phyloP scores from a whole-genome alignment of 148 eudicot genomes.

The Dysphania ambrosioides region DNA sequence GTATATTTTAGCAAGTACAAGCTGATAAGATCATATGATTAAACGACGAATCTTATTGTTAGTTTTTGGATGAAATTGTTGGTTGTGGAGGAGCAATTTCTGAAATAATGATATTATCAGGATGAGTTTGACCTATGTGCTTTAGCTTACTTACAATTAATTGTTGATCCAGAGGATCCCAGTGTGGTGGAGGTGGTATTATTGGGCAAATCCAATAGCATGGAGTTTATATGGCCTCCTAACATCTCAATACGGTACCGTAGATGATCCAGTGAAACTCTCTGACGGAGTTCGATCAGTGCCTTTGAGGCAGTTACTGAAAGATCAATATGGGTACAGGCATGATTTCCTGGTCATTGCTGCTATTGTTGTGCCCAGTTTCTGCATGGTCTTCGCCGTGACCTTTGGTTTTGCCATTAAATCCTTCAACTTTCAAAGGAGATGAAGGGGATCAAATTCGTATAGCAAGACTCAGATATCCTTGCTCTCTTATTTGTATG shows the following conservation, averaged over 20 bases:
- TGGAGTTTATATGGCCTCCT: slow-evolving; percentile 88
- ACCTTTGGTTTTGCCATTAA: slow-evolving; percentile 69
- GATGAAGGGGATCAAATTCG: slow-evolving; percentile 33
- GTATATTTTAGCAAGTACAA: neutral
- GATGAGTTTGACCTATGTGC: neutral
- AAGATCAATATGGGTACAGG: slow-evolving; percentile 66
- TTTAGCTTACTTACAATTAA: neutral
- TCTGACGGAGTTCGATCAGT: slow-evolving; percentile 47
- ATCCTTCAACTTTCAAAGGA: slow-evolving; percentile 73
- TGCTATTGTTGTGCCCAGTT: slow-evolving; percentile 54
- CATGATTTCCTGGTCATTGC: slow-evolving; percentile 56
- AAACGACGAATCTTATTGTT: neutral
- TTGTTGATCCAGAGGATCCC: slow-evolving; percentile 60
- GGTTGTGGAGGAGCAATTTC: neutral
- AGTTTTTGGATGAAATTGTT: neutral
- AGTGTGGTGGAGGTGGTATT: slow-evolving; percentile 94
- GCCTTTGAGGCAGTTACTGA: slow-evolving; percentile 46
- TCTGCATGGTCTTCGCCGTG: slow-evolving; percentile 59
- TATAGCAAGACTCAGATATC: neutral
- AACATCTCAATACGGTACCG: slow-evolving; percentile 72
- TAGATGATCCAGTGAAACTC: slow-evolving; percentile 49
- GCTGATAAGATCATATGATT: neutral
- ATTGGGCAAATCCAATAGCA: slow-evolving; percentile 90
- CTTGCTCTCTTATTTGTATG: neutral
- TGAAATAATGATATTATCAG: neutral